Percentiles rank a stretch among this genome's conserved stretches.
These are phyloP conservation scores for Stromatinia cepivora DNA, from an alignment of 2,329 filamentous ascomycete species.

Conservation along the genomic window DNA sequence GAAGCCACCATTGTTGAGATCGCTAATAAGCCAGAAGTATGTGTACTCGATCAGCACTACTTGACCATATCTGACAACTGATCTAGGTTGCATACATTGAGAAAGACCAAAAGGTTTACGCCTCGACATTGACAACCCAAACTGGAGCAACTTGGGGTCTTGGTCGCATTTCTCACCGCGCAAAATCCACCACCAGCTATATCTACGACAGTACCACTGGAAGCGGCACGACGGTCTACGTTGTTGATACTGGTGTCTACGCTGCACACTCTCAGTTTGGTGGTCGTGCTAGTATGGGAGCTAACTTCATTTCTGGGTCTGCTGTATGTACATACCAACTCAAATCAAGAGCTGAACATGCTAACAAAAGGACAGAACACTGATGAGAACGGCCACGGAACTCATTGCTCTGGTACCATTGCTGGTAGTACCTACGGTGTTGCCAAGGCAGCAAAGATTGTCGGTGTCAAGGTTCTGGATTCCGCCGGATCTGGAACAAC, in stretches of 20 bases:
- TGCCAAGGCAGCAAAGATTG: slow-evolving; percentile 43
- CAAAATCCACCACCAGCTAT: slow-evolving; percentile 35
- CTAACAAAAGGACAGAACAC: slow-evolving; percentile 34
- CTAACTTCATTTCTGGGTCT: slow-evolving; percentile 39
- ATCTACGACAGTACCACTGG: slow-evolving; percentile 42
- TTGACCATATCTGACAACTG: background rate
- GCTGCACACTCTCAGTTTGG: slow-evolving; percentile 42
- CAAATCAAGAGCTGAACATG: slow-evolving; percentile 4
- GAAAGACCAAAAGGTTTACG: slow-evolving; percentile 37
- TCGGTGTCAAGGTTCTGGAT: slow-evolving; percentile 45
- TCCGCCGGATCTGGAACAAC: slow-evolving; percentile 39
- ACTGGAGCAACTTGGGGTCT: slow-evolving; percentile 40
- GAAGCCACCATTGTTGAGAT: slow-evolving; percentile 36
- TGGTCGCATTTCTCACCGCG: slow-evolving; percentile 39
- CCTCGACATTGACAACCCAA: slow-evolving; percentile 38
- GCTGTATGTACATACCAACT: slow-evolving; percentile 30
- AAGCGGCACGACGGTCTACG: slow-evolving; percentile 40
- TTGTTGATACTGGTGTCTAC: slow-evolving; percentile 44
- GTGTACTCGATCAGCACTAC: background rate
- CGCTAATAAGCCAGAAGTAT: slow-evolving; percentile 37
- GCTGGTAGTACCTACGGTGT: slow-evolving; percentile 43
- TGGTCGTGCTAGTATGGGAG: slow-evolving; percentile 42
- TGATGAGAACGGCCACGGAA: slow-evolving; percentile 47
- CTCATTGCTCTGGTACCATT: slow-evolving; percentile 46
- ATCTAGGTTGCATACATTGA: slow-evolving; percentile 39